Percentiles rank a stretch among this genome's conserved stretches.
These are phyloP conservation scores for Tylopilus cervinicoccineus DNA, from an alignment of 768 basidiomycete species.

Conservation along the genomic window DNA sequence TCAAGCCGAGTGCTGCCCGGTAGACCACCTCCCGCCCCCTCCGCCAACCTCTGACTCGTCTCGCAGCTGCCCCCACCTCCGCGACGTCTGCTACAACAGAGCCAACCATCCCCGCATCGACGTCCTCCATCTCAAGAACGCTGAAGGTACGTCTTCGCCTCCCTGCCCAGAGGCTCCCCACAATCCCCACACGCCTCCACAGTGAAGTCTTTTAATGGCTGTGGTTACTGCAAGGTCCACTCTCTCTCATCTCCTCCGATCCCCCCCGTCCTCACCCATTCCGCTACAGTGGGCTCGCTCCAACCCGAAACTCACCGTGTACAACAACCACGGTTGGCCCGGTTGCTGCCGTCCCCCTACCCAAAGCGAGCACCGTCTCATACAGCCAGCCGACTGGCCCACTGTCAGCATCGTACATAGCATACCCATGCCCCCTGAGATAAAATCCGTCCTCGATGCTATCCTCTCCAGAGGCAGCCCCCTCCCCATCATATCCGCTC, in stretches of 20 bases:
- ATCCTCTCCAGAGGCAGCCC: conserved; percentile 40
- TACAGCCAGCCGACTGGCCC: conserved; percentile 75
- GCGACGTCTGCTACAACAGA: conserved; percentile 74
- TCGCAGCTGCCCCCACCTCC: conserved; percentile 69
- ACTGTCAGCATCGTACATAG: conserved; percentile 73
- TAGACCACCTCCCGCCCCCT: conserved; percentile 25
- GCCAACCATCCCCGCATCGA: conserved; percentile 71
- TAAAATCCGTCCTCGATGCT: conserved; percentile 63
- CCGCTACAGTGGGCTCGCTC: conserved; percentile 64
- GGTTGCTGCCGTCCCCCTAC: conserved; percentile 83
- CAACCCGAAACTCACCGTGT: conserved; percentile 52
- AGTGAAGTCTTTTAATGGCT: conserved; percentile 83
- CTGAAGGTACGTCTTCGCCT: conserved; percentile 63
- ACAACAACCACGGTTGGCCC: conserved; percentile 78
- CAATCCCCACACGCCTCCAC: conserved; percentile 18
- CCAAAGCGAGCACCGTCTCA: conserved; percentile 52
- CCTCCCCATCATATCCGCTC: conserved; percentile 27
- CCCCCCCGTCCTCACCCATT: conserved; percentile 25
- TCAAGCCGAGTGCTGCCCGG: conserved; percentile 57
- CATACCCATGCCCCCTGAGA: conserved; percentile 67
- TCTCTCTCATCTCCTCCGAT: conserved; percentile 12
- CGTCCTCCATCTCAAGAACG: conserved; percentile 77
- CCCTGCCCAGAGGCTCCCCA: background rate
- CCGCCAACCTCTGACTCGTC: conserved; percentile 13
- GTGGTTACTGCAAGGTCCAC: conserved; percentile 84